Conservation (phyloP, 208 protist species). For the Crithidia expoeki region DNA sequence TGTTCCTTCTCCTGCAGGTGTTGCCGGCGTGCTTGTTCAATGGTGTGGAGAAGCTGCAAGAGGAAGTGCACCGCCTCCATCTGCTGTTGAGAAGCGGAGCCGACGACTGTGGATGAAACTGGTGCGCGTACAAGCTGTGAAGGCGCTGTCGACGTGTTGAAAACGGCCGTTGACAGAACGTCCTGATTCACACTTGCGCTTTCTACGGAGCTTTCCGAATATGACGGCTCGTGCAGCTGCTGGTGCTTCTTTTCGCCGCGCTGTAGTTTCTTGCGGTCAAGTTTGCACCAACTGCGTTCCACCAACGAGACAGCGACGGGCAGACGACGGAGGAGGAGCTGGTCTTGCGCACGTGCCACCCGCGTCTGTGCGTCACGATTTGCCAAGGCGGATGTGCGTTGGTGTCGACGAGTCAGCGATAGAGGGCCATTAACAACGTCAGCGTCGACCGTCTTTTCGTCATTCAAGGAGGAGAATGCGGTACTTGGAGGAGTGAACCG, state of each 20-base stretch:
- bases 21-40: constrained; percentile 55
- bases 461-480: neutral
- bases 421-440: neutral
- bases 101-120: neutral
- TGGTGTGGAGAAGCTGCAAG: constrained; percentile 44
- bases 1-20: constrained; percentile 32
- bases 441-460: neutral
- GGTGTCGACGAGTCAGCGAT: neutral
- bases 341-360: constrained; percentile 35
- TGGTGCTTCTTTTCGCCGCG: neutral
- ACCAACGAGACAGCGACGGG: constrained; percentile 74
- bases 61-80: constrained; percentile 30
- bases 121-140: neutral
- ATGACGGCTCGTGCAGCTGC: neutral
- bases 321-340: constrained; percentile 68
- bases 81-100: constrained; percentile 19
- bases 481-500: neutral
- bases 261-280: constrained; percentile 25
- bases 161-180: no score
- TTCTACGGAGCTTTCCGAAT: neutral
- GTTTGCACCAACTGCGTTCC: constrained; percentile 54
- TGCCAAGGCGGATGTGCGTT: neutral
- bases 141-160: neutral
- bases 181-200: neutral
- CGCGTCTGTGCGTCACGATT: neutral